Evolutionary conservation across 352 stramenopile species (phyloP), one percentile per base, ranked within the genome.

Genomic region (Lagenidium giganteum): DNA sequence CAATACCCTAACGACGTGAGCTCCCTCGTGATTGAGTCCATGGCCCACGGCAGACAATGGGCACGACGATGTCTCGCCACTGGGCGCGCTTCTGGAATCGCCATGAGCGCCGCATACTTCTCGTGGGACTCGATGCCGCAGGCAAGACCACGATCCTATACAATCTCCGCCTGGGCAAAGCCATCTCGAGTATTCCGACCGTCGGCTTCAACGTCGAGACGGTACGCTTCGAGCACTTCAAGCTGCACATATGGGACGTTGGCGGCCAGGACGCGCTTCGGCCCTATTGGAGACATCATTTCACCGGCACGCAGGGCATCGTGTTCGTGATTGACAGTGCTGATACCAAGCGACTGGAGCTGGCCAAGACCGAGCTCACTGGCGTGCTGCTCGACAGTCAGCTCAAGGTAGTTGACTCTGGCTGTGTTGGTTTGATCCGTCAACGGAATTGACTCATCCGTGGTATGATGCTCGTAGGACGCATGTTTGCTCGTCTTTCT

Each of bases 61-160:
- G 78, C 55, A 82, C 64, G 47, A 59, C 65, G 44, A 47, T 87
- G 46, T 92, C 82, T 44, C 57, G 79, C 47, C 69, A 71, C 52
- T 58, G 81, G 21, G 64, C 64, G 21, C 74, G 79, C 56, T 72
- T 77, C 27, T 91, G 75, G 77, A 89, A 73, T 47, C 74, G 82
- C 41, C 83, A 88, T 39, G 72, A 91, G 39, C 74, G 82, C 23
- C 68, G 76, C 21, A 47, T 91, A 38, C 64, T 91, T 44, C 74
- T 93, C 17, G 67, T 91, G 28, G 80, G 77, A 3, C 59, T 93
- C 5, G 79, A 91, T 54, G 67, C 67, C 0, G 81, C 78, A 18
- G 81, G 79, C 37, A 91, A 91, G 60, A 91, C 76, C 17, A 91
- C 78, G 5, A 86, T 91, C 37, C 49, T 93, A 41, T 89, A 93